These are phyloP conservation scores for Arabidopsis lyrata DNA, from an alignment of 441 rosid species.

Conservation along the genomic window DNA sequence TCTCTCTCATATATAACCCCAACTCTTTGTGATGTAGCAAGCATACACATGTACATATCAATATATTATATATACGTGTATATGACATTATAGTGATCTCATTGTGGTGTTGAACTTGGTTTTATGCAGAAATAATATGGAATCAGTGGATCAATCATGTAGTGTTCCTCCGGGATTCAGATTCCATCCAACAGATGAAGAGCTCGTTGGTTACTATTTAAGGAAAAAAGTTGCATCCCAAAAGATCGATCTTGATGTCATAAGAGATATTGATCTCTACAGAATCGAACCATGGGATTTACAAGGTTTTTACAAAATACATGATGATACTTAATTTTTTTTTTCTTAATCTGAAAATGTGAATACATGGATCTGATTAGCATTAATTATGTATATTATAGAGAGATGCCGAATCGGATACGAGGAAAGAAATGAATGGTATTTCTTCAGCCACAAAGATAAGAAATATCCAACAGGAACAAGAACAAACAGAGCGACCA, in stretches of 20 bases:
- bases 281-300: slow-evolving; percentile 98
- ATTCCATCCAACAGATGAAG: slow-evolving; percentile 95
- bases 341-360: neutral
- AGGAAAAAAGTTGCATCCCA: slow-evolving; percentile 93
- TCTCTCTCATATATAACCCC: slow-evolving; percentile 26
- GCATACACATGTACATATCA: neutral
- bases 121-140: slow-evolving; percentile 61
- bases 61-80: neutral
- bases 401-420: slow-evolving; percentile 88
- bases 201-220: slow-evolving; percentile 92
- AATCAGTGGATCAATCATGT: slow-evolving; percentile 71
- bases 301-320: slow-evolving; percentile 59
- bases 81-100: slow-evolving; percentile 13
- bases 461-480: slow-evolving; percentile 97
- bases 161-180: slow-evolving; percentile 97
- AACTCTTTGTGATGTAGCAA: slow-evolving; percentile 16
- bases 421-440: slow-evolving; percentile 89
- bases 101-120: slow-evolving; percentile 54
- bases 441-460: slow-evolving; percentile 95
- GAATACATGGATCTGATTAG: slow-evolving; percentile 17
- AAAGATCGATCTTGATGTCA: slow-evolving; percentile 95
- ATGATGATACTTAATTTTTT: neutral
- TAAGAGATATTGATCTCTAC: slow-evolving; percentile 92
- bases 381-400: slow-evolving; percentile 36
- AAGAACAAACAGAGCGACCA: slow-evolving; percentile 89